phyloP scores from a whole-genome alignment of 345 rosid species.

The Barbarea vulgaris region DNA sequence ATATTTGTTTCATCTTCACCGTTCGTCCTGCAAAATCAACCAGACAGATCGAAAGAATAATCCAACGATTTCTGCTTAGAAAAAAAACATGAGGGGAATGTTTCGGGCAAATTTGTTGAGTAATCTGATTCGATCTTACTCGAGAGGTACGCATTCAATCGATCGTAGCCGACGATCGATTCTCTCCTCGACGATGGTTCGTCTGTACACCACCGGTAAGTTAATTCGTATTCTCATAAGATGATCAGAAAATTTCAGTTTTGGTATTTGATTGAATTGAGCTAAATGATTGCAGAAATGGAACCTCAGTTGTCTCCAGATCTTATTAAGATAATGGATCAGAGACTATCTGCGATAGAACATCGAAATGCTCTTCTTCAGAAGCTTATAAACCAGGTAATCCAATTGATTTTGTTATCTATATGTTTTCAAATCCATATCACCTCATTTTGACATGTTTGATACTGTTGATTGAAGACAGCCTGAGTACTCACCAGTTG shows the following conservation, averaged over 20 bases:
- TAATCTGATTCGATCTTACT: conserved; percentile 36
- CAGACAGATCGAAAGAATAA: neutral
- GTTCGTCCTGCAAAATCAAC: neutral
- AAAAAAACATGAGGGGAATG: conserved; percentile 34
- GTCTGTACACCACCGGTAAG: conserved; percentile 53
- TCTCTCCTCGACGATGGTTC: conserved; percentile 37
- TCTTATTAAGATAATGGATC: conserved; percentile 83
- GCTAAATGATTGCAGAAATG: conserved; percentile 46
- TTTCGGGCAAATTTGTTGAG: conserved; percentile 22
- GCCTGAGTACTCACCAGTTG: conserved; percentile 85
- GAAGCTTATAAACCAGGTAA: conserved; percentile 68
- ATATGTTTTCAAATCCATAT: neutral
- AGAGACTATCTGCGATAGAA: conserved; percentile 68
- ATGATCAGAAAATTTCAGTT: neutral
- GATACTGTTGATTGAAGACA: conserved; percentile 63
- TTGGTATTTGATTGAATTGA: conserved; percentile 11
- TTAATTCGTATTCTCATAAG: neutral
- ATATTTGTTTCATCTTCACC: neutral
- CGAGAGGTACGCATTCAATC: conserved; percentile 29
- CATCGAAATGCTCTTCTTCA: conserved; percentile 57
- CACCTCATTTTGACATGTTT: conserved; percentile 16
- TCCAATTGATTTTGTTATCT: neutral
- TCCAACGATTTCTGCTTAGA: neutral
- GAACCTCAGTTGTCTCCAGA: conserved; percentile 62
- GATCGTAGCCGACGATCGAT: conserved; percentile 18